These are phyloP conservation scores for Lojkania enalia DNA, from an alignment of 2,329 filamentous ascomycete species.

Conservation along the genomic window DNA sequence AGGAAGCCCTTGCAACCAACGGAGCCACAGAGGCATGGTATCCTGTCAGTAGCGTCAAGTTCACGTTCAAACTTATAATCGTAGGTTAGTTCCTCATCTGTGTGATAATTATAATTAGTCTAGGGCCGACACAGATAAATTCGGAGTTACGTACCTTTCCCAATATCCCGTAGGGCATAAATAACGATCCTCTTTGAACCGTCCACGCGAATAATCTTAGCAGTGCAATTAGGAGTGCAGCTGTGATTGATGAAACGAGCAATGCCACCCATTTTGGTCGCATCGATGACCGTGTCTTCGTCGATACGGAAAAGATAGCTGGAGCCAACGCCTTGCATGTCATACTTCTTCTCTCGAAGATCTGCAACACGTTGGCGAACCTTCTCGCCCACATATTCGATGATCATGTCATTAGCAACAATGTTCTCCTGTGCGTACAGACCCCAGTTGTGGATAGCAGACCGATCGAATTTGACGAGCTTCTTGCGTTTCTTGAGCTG, in stretches of 20 bases:
- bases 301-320: conserved; percentile 98
- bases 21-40: conserved; percentile 95
- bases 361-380: conserved; percentile 97
- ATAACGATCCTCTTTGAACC: conserved; percentile 98
- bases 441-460: conserved; percentile 98
- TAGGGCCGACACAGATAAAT: not conserved
- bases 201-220: conserved; percentile 99
- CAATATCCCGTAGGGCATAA: conserved; percentile 94
- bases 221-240: conserved; percentile 97
- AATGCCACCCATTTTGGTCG: conserved; percentile 97
- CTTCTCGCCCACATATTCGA: conserved; percentile 98
- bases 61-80: conserved; percentile 99
- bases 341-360: conserved; percentile 85
- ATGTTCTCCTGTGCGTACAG: conserved; percentile 98
- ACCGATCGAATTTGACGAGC: conserved; percentile 95
- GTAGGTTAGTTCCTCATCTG: conserved; percentile 98
- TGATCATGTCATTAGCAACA: conserved; percentile 97
- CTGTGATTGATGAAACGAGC: conserved; percentile 98
- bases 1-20: conserved; percentile 98
- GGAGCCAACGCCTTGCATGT: conserved; percentile 95
- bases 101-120: not conserved
- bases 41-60: conserved; percentile 89
- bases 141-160: conserved; percentile 74
- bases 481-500: conserved; percentile 99
- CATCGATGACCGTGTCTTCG: conserved; percentile 95